Evolutionary conservation across 2,329 filamentous ascomycete genomes (phyloP).

Genomic region (Xylaria sp.): DNA sequence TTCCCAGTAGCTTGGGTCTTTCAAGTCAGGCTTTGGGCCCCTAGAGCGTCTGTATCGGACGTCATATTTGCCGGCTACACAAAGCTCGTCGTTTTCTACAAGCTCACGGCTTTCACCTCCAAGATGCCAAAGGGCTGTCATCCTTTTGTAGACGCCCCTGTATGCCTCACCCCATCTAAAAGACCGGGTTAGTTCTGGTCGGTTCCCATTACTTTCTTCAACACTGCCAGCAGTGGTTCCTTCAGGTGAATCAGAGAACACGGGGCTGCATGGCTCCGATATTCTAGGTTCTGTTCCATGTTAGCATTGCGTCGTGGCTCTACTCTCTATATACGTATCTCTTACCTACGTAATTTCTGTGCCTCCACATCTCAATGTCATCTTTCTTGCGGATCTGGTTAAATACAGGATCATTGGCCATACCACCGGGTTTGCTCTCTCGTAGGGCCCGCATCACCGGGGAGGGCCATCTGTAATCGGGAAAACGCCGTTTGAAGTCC

Average conservation of each 20-base stretch:
- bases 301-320: not conserved
- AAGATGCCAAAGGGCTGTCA: conserved; percentile 9
- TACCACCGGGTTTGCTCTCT: too few species aligned
- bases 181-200: not conserved
- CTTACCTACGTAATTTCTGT: not conserved
- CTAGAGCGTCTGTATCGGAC: not conserved
- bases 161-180: not conserved
- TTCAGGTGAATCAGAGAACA: not conserved
- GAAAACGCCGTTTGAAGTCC: too few species aligned
- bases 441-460: too few species aligned
- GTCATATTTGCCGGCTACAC: not conserved
- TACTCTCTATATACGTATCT: too few species aligned
- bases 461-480: too few species aligned
- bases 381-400: not conserved
- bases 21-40: conserved; percentile 1
- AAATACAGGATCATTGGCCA: too few species aligned
- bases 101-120: conserved; percentile 5
- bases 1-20: conserved; percentile 13
- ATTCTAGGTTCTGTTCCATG: not conserved
- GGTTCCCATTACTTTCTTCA: not conserved
- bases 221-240: not conserved
- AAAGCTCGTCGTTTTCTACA: conserved; percentile 7
- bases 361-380: not conserved
- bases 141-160: conserved; percentile 5
- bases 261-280: not conserved